These are phyloP conservation scores for Fusarium mexicanum DNA, from an alignment of 2,329 filamentous ascomycete genomes.

Conservation along the genomic window DNA sequence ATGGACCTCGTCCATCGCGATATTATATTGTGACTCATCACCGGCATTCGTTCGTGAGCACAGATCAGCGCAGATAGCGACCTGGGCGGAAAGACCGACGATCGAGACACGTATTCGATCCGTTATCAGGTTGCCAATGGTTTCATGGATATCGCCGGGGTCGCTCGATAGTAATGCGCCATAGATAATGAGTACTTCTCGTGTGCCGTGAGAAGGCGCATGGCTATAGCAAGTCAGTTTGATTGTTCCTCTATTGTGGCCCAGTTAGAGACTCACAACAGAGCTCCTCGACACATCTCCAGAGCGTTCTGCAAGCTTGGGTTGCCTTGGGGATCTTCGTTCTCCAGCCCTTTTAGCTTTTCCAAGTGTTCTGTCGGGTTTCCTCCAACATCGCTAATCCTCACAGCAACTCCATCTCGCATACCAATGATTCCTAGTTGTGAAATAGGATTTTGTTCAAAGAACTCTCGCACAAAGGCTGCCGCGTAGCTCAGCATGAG, in stretches of 20 bases:
- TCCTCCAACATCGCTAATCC: slow-evolving; percentile 88
- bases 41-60: slow-evolving; percentile 88
- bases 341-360: slow-evolving; percentile 73
- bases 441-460: slow-evolving; percentile 98
- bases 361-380: slow-evolving; percentile 90
- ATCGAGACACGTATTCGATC: slow-evolving; percentile 90
- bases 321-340: slow-evolving; percentile 75
- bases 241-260: neutral
- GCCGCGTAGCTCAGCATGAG: slow-evolving; percentile 84
- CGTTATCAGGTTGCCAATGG: slow-evolving; percentile 78
- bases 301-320: slow-evolving; percentile 92
- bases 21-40: slow-evolving; percentile 78
- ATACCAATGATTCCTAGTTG: slow-evolving; percentile 94
- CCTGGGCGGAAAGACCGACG: slow-evolving; percentile 89
- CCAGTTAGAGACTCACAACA: slow-evolving; percentile 69
- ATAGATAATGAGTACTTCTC: slow-evolving; percentile 91
- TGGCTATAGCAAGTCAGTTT: slow-evolving; percentile 63
- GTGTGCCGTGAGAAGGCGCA: slow-evolving; percentile 89
- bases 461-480: slow-evolving; percentile 92
- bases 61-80: slow-evolving; percentile 91
- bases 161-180: slow-evolving; percentile 91
- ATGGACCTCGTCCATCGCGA: slow-evolving; percentile 80
- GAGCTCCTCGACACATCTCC: slow-evolving; percentile 89
- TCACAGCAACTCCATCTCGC: slow-evolving; percentile 87
- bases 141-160: slow-evolving; percentile 94